Percentiles rank a stretch among this genome's conserved stretches.
Conservation (phyloP, 495 filamentous ascomycete species). For the Penicillium steckii region DNA sequence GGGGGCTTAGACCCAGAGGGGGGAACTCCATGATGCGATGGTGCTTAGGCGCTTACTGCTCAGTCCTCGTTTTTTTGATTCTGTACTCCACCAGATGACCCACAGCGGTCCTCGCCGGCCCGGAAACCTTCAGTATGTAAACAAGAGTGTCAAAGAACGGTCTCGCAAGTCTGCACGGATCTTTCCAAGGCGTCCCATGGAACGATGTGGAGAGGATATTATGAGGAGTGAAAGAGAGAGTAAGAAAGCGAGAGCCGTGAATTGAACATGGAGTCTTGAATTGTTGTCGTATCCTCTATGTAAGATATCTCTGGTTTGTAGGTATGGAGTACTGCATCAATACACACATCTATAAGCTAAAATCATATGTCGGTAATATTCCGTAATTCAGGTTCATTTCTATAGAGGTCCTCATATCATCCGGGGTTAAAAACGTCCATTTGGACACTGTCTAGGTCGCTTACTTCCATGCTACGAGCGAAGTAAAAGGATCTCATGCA, state of each 20-base stretch:
- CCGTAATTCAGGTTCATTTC: neutral
- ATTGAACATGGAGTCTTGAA: too few relatives aligned
- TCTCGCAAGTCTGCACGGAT: conserved; percentile 18
- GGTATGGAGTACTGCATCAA: too few relatives aligned
- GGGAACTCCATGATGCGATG: conserved; percentile 22
- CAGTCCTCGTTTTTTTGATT: conserved; percentile 18
- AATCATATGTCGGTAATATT: neutral
- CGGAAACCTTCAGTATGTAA: conserved; percentile 33
- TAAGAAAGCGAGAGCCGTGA: neutral
- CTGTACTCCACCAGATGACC: conserved; percentile 20
- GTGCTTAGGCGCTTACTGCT: conserved; percentile 18
- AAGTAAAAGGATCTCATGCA: neutral
- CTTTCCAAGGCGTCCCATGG: conserved; percentile 10
- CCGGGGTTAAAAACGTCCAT: conserved; percentile 6
- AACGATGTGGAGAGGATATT: conserved; percentile 1
- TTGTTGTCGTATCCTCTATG: too few relatives aligned
- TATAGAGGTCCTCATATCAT: conserved; percentile 3
- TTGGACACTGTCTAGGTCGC: conserved; percentile 11
- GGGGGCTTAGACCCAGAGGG: conserved; percentile 18
- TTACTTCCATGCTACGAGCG: conserved; percentile 5
- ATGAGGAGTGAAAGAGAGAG: neutral
- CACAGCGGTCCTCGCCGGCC: conserved; percentile 32
- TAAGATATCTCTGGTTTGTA: too few relatives aligned
- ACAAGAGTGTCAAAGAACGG: conserved; percentile 18
- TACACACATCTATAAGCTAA: too few relatives aligned